Evolutionary conservation across 2,329 filamentous ascomycete species (phyloP).

Genomic region (Onygenales sp.): DNA sequence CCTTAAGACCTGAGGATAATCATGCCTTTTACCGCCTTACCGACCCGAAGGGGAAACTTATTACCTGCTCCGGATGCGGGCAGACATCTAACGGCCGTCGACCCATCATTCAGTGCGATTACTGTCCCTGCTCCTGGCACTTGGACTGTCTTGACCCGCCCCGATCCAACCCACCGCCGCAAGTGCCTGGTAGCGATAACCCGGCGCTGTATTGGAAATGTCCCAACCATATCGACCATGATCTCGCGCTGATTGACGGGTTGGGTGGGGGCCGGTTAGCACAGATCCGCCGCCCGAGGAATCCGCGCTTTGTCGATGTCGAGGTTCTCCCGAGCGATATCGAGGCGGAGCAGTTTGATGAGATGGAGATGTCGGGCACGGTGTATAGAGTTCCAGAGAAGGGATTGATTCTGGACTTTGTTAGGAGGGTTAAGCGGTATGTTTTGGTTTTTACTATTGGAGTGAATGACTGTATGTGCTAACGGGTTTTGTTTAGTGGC

Average conservation of each 20-base stretch:
- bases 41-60: slow-evolving; percentile 62
- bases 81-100: slow-evolving; percentile 53
- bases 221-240: slow-evolving; percentile 73
- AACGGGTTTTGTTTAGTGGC: not conserved
- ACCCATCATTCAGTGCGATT: slow-evolving; percentile 77
- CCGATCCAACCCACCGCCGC: slow-evolving; percentile 63
- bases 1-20: slow-evolving; percentile 11
- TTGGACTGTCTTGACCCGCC: slow-evolving; percentile 85
- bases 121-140: slow-evolving; percentile 77
- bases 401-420: slow-evolving; percentile 63
- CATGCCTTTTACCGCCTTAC: slow-evolving; percentile 43
- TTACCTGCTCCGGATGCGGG: slow-evolving; percentile 70
- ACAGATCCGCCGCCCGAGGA: slow-evolving; percentile 25
- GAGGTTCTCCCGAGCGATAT: slow-evolving; percentile 50
- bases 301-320: slow-evolving; percentile 56
- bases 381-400: slow-evolving; percentile 55
- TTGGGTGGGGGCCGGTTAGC: slow-evolving; percentile 34
- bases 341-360: slow-evolving; percentile 46
- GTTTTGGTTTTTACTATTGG: not conserved
- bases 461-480: not conserved
- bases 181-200: slow-evolving; percentile 35
- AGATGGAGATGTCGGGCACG: slow-evolving; percentile 53
- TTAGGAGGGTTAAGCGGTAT: slow-evolving; percentile 48
- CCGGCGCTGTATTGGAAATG: slow-evolving; percentile 73
- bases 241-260: slow-evolving; percentile 51